Evolutionary conservation across 768 basidiomycete species (phyloP).

Genomic region (Roridomyces roridus): DNA sequence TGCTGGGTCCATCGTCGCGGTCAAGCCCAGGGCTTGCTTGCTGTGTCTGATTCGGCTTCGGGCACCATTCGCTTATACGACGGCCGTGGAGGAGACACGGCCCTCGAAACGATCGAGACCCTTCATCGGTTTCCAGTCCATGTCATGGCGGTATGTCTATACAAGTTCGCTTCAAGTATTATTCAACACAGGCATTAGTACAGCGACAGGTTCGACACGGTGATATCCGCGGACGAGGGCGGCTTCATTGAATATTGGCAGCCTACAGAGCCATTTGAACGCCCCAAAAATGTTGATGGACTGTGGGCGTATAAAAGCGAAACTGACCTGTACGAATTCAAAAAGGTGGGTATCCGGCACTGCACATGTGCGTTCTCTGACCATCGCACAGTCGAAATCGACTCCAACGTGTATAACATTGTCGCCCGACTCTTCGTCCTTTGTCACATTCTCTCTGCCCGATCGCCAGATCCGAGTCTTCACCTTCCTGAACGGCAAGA

Average conservation of each 20-base stretch:
- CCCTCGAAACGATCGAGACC: slow-evolving; percentile 75
- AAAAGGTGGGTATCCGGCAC: slow-evolving; percentile 75
- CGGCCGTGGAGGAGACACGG: slow-evolving; percentile 82
- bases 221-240: slow-evolving; percentile 92
- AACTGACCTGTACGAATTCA: slow-evolving; percentile 97
- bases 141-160: slow-evolving; percentile 76
- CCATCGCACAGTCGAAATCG: slow-evolving; percentile 73
- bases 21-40: slow-evolving; percentile 86
- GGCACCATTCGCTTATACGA: slow-evolving; percentile 90
- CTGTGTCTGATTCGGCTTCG: slow-evolving; percentile 84
- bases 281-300: slow-evolving; percentile 77
- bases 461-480: slow-evolving; percentile 96
- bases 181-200: slow-evolving; percentile 59
- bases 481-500: slow-evolving; percentile 87
- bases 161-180: neutral
- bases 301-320: slow-evolving; percentile 91
- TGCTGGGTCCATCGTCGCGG: slow-evolving; percentile 95
- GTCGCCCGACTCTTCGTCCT: slow-evolving; percentile 87
- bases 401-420: slow-evolving; percentile 91
- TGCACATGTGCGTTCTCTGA: slow-evolving; percentile 1
- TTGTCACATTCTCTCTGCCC: slow-evolving; percentile 92
- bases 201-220: slow-evolving; percentile 87
- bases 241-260: slow-evolving; percentile 98
- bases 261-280: slow-evolving; percentile 85
- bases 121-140: slow-evolving; percentile 92